phyloP scores from a whole-genome alignment of 2,329 filamentous ascomycete species.

The Proliferodiscus dingleyae region DNA sequence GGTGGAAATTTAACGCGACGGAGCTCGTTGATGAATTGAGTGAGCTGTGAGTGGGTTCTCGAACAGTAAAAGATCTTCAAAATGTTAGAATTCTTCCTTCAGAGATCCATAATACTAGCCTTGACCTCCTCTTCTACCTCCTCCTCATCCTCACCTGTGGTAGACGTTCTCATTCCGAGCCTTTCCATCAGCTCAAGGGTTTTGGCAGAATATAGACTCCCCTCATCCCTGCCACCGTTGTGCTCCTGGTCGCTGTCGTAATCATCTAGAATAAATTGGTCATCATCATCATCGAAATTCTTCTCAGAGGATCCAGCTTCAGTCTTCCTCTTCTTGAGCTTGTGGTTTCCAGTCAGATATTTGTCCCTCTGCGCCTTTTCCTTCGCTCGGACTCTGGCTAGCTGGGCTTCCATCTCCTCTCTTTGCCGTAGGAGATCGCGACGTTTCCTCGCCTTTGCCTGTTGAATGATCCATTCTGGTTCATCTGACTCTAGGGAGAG shows the following conservation, averaged over 20 bases:
- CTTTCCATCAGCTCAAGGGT: conserved; percentile 60
- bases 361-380: conserved; percentile 50
- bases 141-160: conserved; percentile 40
- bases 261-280: conserved; percentile 59
- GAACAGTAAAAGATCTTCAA: conserved; percentile 63
- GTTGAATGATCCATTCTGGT: conserved; percentile 65
- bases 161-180: conserved; percentile 34
- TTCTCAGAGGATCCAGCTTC: conserved; percentile 10
- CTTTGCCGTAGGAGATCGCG: conserved; percentile 50
- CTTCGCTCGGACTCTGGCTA: conserved; percentile 51
- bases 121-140: conserved; percentile 54
- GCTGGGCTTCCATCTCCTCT: conserved; percentile 54
- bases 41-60: conserved; percentile 67
- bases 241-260: conserved; percentile 60
- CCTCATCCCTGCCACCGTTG: conserved; percentile 26
- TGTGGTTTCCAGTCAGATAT: conserved; percentile 39
- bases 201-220: conserved; percentile 50
- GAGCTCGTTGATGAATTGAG: conserved; percentile 65
- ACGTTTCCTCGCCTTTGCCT: conserved; percentile 52
- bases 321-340: conserved; percentile 43
- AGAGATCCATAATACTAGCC: conserved; percentile 17
- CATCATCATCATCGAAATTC: conserved; percentile 44
- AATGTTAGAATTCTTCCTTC: conserved; percentile 8
- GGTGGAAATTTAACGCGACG: conserved; percentile 59
- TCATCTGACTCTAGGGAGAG: conserved; percentile 46